phyloP scores from a whole-genome alignment of 2,329 filamentous ascomycete genomes.

The Fonsecaea monophora region DNA sequence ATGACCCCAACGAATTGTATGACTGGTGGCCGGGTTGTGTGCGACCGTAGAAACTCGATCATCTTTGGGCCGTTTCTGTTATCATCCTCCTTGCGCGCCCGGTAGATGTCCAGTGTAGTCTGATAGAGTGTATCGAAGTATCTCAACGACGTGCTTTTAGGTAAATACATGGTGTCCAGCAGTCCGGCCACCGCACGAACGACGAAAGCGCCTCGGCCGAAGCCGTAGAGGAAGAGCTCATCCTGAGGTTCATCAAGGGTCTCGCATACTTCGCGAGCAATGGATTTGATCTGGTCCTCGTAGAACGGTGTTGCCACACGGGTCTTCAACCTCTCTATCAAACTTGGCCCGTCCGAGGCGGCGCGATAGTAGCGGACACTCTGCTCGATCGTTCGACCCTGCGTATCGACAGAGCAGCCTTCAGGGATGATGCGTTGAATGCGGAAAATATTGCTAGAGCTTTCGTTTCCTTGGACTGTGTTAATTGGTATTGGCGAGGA shows the following conservation, averaged over 20 bases:
- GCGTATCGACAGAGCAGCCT: conserved; percentile 24
- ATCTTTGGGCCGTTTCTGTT: conserved; percentile 34
- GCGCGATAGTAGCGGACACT: conserved; percentile 35
- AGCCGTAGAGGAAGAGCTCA: conserved; percentile 52
- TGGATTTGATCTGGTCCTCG: conserved; percentile 38
- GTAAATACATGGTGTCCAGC: conserved; percentile 46
- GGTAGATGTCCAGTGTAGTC: conserved; percentile 39
- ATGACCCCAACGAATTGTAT: conserved; percentile 51
- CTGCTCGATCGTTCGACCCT: conserved; percentile 31
- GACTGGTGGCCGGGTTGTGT: conserved; percentile 40
- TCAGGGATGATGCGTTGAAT: conserved; percentile 29
- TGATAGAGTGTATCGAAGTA: conserved; percentile 43
- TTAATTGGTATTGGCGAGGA: conserved; percentile 14
- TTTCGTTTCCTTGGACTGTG: conserved; percentile 23
- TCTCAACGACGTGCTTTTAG: conserved; percentile 37
- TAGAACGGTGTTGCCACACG: conserved; percentile 20
- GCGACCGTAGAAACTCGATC: conserved; percentile 31
- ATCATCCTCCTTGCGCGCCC: conserved; percentile 36
- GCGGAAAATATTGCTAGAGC: conserved; percentile 34
- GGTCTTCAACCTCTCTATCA: conserved; percentile 33
- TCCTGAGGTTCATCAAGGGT: conserved; percentile 41
- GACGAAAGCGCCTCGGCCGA: conserved; percentile 51
- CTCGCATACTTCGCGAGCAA: conserved; percentile 32
- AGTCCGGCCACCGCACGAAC: conserved; percentile 50
- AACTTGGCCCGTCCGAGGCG: conserved; percentile 25